A percentile compares a stretch with the other conserved stretches of the same genome.
Evolutionary conservation across 148 eudicot genomes (phyloP).

Genomic region (Dianthus caryophyllus): DNA sequence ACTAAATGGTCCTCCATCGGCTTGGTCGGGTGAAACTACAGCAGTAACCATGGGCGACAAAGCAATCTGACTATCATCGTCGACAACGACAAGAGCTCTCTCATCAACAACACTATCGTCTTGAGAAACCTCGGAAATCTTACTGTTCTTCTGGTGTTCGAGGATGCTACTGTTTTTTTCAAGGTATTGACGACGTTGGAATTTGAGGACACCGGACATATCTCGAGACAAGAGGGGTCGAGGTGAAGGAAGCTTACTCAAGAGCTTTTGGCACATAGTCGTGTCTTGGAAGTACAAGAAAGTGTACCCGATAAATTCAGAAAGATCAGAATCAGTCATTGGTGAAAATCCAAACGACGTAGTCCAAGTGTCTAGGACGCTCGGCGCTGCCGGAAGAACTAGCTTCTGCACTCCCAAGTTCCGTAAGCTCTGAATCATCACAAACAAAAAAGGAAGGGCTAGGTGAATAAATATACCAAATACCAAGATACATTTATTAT

Average conservation of each 20-base stretch:
- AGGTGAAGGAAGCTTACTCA: conserved; percentile 29
- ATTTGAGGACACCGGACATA: conserved; percentile 18
- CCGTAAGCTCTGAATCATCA: conserved; percentile 49
- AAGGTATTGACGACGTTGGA: conserved; percentile 12
- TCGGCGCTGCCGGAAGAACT: conserved; percentile 74
- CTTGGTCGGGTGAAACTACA: no score
- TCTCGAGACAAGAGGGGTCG: conserved; percentile 27
- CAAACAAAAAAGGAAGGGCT: not conserved
- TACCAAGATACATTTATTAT: not conserved
- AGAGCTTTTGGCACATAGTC: conserved; percentile 72
- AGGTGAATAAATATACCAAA: not conserved
- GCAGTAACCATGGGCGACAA: conserved; percentile 29
- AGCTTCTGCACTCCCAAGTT: conserved; percentile 79
- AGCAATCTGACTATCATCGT: conserved; percentile 16
- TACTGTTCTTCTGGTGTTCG: conserved; percentile 36
- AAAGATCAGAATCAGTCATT: conserved; percentile 45
- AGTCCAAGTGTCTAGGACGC: conserved; percentile 72
- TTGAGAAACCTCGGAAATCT: conserved; percentile 44
- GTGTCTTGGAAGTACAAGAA: conserved; percentile 90
- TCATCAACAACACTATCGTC: conserved; percentile 36
- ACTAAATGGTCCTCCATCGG: not conserved
- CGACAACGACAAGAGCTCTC: conserved; percentile 24
- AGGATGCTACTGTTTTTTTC: conserved; percentile 13
- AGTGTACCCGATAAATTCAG: conserved; percentile 49
- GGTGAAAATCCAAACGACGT: conserved; percentile 68